Conservation (phyloP, 2,329 filamentous ascomycete species). For the Leptographium flavum region DNA sequence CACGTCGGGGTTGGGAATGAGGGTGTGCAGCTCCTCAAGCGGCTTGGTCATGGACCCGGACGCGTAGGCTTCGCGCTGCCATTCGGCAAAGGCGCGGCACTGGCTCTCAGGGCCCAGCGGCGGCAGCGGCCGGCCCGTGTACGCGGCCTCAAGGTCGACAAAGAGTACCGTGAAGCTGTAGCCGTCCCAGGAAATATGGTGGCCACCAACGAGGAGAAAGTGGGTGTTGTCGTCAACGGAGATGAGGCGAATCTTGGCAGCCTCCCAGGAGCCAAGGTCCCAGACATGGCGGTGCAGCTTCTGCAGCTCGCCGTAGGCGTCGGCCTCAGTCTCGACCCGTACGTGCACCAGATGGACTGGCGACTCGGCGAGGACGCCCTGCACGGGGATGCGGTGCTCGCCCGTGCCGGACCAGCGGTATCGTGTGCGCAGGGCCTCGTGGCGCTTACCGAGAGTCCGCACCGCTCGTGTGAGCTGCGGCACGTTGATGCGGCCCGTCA, state of each 20-base stretch:
- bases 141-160: background rate
- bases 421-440: slow-evolving; percentile 20
- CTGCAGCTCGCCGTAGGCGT: background rate
- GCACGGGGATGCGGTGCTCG: background rate
- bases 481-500: slow-evolving; percentile 19
- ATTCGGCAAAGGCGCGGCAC: background rate
- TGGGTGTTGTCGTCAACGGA: background rate
- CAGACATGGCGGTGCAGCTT: background rate
- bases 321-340: background rate
- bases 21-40: background rate
- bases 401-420: slow-evolving; percentile 14
- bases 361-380: slow-evolving; percentile 6
- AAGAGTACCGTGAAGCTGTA: background rate
- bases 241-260: background rate
- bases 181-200: background rate
- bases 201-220: background rate
- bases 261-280: background rate
- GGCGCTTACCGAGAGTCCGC: slow-evolving; percentile 14
- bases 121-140: background rate
- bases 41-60: background rate
- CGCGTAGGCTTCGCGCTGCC: background rate
- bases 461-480: slow-evolving; percentile 20
- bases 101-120: background rate
- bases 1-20: background rate
- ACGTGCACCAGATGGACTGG: slow-evolving; percentile 5